These are phyloP conservation scores for Apiospora malaysiana DNA, from an alignment of 2,329 filamentous ascomycete species.

Conservation along the genomic window DNA sequence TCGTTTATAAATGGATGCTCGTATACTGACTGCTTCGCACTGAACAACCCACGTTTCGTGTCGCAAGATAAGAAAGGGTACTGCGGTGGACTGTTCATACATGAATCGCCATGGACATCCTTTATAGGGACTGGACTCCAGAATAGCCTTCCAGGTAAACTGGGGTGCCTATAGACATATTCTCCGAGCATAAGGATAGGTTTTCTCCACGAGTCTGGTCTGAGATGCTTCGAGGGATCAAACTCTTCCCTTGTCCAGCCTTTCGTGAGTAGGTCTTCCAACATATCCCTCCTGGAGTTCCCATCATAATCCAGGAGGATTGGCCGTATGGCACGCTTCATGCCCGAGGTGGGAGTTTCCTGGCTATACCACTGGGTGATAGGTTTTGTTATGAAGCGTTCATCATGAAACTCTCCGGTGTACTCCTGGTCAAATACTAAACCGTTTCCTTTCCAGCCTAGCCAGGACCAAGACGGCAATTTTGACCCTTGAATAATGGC, in stretches of 20 bases:
- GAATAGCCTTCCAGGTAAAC: background rate
- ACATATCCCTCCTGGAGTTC: no score
- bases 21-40: background rate
- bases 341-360: background rate
- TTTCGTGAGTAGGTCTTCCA: background rate
- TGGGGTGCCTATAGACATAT: background rate
- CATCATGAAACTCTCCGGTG: background rate
- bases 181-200: background rate
- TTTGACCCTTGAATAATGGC: background rate
- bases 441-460: background rate
- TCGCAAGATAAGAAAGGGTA: background rate
- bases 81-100: background rate
- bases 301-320: background rate
- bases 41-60: background rate
- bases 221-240: no score
- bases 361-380: slow-evolving; percentile 13
- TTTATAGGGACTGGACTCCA: background rate
- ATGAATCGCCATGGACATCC: no score
- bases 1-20: no score
- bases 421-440: background rate
- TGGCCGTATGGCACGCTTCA: background rate
- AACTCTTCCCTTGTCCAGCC: no score
- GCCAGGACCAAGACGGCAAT: slow-evolving; percentile 19
- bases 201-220: background rate
- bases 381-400: background rate